Conservation (phyloP, 208 protist species). For the Plasmodiophora brassicae region DNA sequence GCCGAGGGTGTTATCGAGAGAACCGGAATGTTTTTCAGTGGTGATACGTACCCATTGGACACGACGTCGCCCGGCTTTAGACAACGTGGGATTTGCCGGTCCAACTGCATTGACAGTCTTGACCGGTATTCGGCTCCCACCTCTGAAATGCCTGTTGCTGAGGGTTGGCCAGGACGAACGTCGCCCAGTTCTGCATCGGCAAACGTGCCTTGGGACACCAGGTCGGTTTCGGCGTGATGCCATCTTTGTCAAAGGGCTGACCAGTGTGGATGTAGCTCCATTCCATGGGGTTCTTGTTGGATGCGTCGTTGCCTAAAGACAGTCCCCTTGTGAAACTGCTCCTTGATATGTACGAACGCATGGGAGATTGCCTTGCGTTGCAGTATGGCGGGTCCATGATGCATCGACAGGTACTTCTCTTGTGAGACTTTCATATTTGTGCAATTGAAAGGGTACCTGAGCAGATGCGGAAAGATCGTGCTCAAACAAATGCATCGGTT, state of each 20-base stretch:
- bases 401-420: constrained; percentile 10
- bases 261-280: neutral
- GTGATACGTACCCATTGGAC: too few relatives aligned
- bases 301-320: neutral
- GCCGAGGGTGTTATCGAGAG: neutral
- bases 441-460: neutral
- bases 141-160: neutral
- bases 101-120: constrained; percentile 28
- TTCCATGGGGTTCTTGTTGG: neutral
- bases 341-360: constrained; percentile 30
- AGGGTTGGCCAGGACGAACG: constrained; percentile 23
- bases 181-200: constrained; percentile 32
- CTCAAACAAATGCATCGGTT: neutral
- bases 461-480: neutral
- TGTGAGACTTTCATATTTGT: neutral
- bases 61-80: neutral
- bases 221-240: neutral
- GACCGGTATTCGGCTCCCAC: neutral
- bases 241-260: neutral
- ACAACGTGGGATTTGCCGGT: constrained; percentile 23
- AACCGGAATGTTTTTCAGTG: neutral
- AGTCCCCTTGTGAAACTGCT: constrained; percentile 15
- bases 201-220: constrained; percentile 19
- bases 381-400: constrained; percentile 33
- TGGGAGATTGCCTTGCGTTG: constrained; percentile 33